Evolutionary conservation across 2,329 filamentous ascomycete genomes (phyloP), one percentile per base, ranked within the genome.

Genomic region (Botrytis fabae): DNA sequence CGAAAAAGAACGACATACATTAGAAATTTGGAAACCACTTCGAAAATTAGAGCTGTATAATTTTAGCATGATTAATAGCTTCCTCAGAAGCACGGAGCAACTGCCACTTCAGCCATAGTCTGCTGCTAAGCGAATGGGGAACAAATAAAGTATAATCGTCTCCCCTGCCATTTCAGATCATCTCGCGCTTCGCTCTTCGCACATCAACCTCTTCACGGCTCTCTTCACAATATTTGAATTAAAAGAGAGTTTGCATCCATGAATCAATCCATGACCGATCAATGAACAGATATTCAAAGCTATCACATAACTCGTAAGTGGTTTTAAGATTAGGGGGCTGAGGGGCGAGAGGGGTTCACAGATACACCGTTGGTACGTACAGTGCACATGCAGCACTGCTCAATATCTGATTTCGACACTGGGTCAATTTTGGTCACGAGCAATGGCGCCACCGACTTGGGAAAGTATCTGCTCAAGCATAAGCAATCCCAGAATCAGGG

Each of bases 81-180:
- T 32, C 65, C 64, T 68, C 64, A 40, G 25, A 59, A 69, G 65
- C 48, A 59, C 65, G 65, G 65, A 69, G 65, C 65, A 69, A 42
- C 38, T 69, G 48, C 65, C 65, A 69, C 25, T 69, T 69, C 51
- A 44, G 65, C 65, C 38, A 69, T 69, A 69, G 65, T 57, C 28
- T 69, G 48, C 48, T 51, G 51, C 65, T 69, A 69, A 69, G 48
- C 65, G 65, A 69, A 57, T 32, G 51, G 65, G 54, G 51, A 57
- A 69, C 65, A 57, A 69, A 69, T 69, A 57, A 69, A 69, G 65
- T 69, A 57, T 69, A 69, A 32, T 69, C 35, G 18, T 28, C 62
- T 35, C 48, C 65, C 64, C 65, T 68, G 65, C 16, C 25, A 68
- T 68, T 57, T 68, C n/a, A 69, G 46, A 68, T 68, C 64, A 68